Evolutionary conservation across 2,329 filamentous ascomycete genomes (phyloP).

Genomic region (Thyridium curvatum): DNA sequence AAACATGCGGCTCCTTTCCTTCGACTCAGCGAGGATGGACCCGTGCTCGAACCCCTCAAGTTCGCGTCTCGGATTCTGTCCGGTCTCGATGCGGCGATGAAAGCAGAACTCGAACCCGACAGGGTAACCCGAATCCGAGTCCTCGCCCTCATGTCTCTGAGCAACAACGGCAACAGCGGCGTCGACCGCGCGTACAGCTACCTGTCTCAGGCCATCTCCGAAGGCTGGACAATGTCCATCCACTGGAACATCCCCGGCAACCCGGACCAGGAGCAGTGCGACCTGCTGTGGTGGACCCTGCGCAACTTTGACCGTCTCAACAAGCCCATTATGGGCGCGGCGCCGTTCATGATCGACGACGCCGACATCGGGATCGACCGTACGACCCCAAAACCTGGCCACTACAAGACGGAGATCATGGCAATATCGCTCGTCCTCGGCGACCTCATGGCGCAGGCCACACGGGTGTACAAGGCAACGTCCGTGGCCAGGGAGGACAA

Average conservation of each 20-base stretch:
- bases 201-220: conserved; percentile 15
- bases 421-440: conserved; percentile 6
- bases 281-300: conserved; percentile 12
- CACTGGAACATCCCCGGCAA: conserved; percentile 11
- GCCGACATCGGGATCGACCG: conserved; percentile 10
- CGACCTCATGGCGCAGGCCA: conserved; percentile 11
- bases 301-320: conserved; percentile 13
- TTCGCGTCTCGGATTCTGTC: conserved; percentile 12
- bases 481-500: conserved; percentile 8
- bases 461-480: conserved; percentile 12
- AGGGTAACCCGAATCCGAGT: conserved; percentile 15
- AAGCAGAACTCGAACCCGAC: conserved; percentile 16
- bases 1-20: conserved; percentile 15
- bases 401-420: conserved; percentile 10
- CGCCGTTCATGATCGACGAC: conserved; percentile 14
- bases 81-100: conserved; percentile 15
- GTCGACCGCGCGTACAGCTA: conserved; percentile 14
- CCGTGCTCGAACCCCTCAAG: conserved; percentile 7
- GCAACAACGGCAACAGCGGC: conserved; percentile 15
- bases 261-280: conserved; percentile 7
- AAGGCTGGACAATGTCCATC: conserved; percentile 16
- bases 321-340: conserved; percentile 13
- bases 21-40: conserved; percentile 6
- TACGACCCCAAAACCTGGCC: not conserved
- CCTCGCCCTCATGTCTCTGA: conserved; percentile 16